Conservation (phyloP, 805 yeast species). For the Pichia occidentalis region DNA sequence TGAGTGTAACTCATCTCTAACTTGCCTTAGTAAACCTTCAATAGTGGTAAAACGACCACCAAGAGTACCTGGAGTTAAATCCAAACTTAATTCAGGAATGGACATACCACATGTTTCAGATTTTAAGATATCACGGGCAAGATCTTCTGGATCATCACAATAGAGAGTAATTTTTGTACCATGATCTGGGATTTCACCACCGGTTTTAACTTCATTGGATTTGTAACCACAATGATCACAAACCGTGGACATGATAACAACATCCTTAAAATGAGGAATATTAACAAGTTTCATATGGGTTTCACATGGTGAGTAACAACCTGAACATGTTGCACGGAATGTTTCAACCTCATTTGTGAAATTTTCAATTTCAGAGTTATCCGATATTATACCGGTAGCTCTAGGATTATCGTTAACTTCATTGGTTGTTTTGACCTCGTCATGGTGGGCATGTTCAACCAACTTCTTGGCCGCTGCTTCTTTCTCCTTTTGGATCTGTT, state of each 20-base stretch:
- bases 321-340: slow-evolving; percentile 86
- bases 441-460: slow-evolving; percentile 26
- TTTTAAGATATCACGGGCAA: slow-evolving; percentile 89
- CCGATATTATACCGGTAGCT: slow-evolving; percentile 56
- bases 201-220: slow-evolving; percentile 96
- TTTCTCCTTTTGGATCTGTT: slow-evolving; percentile 14
- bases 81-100: slow-evolving; percentile 84
- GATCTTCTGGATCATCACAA: slow-evolving; percentile 85
- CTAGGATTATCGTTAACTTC: slow-evolving; percentile 33
- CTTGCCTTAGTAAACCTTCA: slow-evolving; percentile 89
- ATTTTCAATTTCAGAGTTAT: slow-evolving; percentile 73
- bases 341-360: slow-evolving; percentile 87
- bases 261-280: slow-evolving; percentile 98
- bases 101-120: slow-evolving; percentile 85
- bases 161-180: slow-evolving; percentile 70
- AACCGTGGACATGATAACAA: slow-evolving; percentile 88
- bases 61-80: slow-evolving; percentile 89
- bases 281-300: slow-evolving; percentile 96
- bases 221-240: slow-evolving; percentile 93
- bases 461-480: slow-evolving; percentile 13
- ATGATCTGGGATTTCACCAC: slow-evolving; percentile 87
- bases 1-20: slow-evolving; percentile 77
- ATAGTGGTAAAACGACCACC: slow-evolving; percentile 98
- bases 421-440: slow-evolving; percentile 28
- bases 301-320: slow-evolving; percentile 74